A percentile compares a stretch with the other conserved stretches of the same genome.
phyloP scores from a whole-genome alignment of 148 eudicot genomes.

The Agrostemma githago region DNA sequence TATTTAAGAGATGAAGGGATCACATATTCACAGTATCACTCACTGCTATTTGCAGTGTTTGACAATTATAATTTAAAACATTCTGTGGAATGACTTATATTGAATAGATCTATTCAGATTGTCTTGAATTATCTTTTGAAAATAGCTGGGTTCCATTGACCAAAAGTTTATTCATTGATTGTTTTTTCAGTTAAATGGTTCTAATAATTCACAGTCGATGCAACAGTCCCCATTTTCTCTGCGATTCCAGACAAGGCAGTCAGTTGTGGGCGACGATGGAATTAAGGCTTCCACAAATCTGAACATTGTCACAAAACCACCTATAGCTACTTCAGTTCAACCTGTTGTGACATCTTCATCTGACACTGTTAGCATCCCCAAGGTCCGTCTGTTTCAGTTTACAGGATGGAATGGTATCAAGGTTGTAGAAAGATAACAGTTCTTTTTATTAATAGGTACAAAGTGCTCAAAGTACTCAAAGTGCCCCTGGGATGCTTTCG shows the following conservation, averaged over 20 bases:
- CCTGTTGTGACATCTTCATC: slow-evolving; percentile 32
- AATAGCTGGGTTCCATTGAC: neutral
- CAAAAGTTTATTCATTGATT: neutral
- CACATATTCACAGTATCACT: no score
- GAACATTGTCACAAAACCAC: slow-evolving; percentile 49
- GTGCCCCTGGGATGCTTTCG: slow-evolving; percentile 43
- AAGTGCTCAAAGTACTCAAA: slow-evolving; percentile 46
- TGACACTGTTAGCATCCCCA: slow-evolving; percentile 42
- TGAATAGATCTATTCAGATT: neutral
- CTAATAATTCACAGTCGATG: slow-evolving; percentile 38
- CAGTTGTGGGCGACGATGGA: slow-evolving; percentile 48
- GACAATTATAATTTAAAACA: neutral
- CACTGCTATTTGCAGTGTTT: no score
- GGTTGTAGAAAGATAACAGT: neutral
- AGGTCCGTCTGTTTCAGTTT: slow-evolving; percentile 35
- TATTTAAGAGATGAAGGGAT: no score
- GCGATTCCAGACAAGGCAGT: slow-evolving; percentile 47
- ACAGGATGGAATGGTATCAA: neutral
- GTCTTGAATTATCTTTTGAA: neutral
- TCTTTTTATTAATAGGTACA: slow-evolving; percentile 33
- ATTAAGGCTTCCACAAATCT: slow-evolving; percentile 39
- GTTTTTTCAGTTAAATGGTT: slow-evolving; percentile 39
- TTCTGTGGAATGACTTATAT: neutral
- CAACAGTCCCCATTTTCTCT: slow-evolving; percentile 48
- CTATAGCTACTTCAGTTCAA: slow-evolving; percentile 38